Evolutionary conservation across 768 basidiomycete species (phyloP).

Genomic region (Russula virescens): DNA sequence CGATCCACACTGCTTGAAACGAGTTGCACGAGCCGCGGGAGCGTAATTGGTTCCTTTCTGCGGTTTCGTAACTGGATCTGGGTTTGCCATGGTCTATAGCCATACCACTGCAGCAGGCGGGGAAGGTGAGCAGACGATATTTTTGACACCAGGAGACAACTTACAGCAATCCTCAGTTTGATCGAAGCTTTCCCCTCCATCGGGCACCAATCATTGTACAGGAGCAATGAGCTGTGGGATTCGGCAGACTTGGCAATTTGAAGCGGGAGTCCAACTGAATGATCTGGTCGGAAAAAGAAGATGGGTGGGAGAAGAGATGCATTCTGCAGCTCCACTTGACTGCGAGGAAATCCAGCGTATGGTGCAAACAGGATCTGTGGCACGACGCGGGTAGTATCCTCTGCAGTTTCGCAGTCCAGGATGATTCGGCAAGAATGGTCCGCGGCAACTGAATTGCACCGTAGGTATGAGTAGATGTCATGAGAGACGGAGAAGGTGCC

Average conservation of each 20-base stretch:
- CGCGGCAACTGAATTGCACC: constrained; percentile 9
- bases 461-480: constrained; percentile 11
- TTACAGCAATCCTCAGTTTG: constrained; percentile 17
- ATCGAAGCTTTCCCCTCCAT: constrained; percentile 18
- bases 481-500: constrained; percentile 13
- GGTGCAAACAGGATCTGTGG: constrained; percentile 13
- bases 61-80: constrained; percentile 20
- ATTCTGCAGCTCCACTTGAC: constrained; percentile 11
- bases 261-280: constrained; percentile 11
- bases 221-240: neutral
- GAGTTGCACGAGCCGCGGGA: constrained; percentile 15
- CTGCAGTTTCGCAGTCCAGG: neutral
- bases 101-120: constrained; percentile 6
- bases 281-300: constrained; percentile 9
- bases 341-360: constrained; percentile 16
- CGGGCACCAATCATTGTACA: constrained; percentile 8
- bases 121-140: neutral
- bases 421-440: constrained; percentile 9
- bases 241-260: constrained; percentile 11
- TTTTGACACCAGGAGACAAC: neutral
- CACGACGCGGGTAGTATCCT: neutral
- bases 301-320: constrained; percentile 7
- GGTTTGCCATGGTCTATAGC: constrained; percentile 13
- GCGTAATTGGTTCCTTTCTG: constrained; percentile 14
- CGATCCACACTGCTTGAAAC: constrained; percentile 17